A percentile compares a stretch with the other conserved stretches of the same genome.
These are phyloP conservation scores for Mycena epipterygia DNA, from an alignment of 768 basidiomycete genomes.

Conservation along the genomic window DNA sequence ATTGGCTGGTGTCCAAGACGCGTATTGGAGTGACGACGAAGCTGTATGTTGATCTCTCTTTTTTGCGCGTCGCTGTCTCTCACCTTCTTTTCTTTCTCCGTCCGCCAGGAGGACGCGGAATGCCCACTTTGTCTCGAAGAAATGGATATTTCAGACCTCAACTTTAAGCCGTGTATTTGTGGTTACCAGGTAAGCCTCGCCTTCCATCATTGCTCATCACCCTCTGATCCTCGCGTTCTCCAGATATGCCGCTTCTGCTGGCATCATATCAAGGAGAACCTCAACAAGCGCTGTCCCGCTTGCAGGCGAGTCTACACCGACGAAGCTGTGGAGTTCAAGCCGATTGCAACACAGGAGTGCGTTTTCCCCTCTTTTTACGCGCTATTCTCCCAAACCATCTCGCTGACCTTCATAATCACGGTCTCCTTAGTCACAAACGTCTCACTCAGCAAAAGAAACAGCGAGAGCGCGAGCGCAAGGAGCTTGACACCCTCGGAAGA, in stretches of 20 bases:
- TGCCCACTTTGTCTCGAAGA: slow-evolving; percentile 98
- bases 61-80: slow-evolving; percentile 27
- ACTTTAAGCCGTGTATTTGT: slow-evolving; percentile 99
- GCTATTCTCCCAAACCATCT: slow-evolving; percentile 32
- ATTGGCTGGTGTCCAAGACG: slow-evolving; percentile 92
- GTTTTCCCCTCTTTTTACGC: slow-evolving; percentile 49
- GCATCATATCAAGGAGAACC: slow-evolving; percentile 97
- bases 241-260: slow-evolving; percentile 99
- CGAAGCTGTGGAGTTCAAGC: slow-evolving; percentile 94
- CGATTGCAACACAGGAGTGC: slow-evolving; percentile 95
- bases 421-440: slow-evolving; percentile 88
- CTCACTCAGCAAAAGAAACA: slow-evolving; percentile 96
- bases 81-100: slow-evolving; percentile 36
- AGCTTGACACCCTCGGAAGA: slow-evolving; percentile 87
- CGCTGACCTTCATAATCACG: slow-evolving; percentile 16
- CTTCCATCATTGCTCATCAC: slow-evolving; percentile 11
- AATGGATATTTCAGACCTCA: slow-evolving; percentile 98
- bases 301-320: slow-evolving; percentile 95
- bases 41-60: slow-evolving; percentile 62
- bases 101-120: slow-evolving; percentile 90
- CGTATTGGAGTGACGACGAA: slow-evolving; percentile 97
- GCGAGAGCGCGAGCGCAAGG: slow-evolving; percentile 94
- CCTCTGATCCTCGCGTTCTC: slow-evolving; percentile 28
- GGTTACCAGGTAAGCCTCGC: slow-evolving; percentile 86
- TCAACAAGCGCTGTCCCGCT: slow-evolving; percentile 97